phyloP scores from a whole-genome alignment of 345 rosid species.

The Lepidium sativum region DNA sequence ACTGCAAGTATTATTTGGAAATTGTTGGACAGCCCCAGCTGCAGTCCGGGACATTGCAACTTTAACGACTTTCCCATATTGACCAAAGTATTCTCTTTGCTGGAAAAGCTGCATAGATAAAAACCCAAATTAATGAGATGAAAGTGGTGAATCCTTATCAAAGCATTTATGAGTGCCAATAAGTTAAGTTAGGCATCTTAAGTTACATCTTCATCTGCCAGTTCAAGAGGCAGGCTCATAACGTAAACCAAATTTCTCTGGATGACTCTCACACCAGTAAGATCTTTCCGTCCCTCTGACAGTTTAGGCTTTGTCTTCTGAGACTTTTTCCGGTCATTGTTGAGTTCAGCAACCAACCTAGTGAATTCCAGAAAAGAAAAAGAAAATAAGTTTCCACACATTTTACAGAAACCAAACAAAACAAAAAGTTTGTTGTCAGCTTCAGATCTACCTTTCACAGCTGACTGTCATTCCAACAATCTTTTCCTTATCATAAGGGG shows the following conservation, averaged over 20 bases:
- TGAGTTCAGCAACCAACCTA: slow-evolving; percentile 61
- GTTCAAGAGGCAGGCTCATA: slow-evolving; percentile 80
- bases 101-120: slow-evolving; percentile 61
- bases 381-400: neutral
- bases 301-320: slow-evolving; percentile 65
- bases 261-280: slow-evolving; percentile 79
- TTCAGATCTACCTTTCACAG: slow-evolving; percentile 59
- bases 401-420: neutral
- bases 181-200: neutral
- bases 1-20: slow-evolving; percentile 88
- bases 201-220: slow-evolving; percentile 87
- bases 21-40: slow-evolving; percentile 72
- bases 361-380: neutral
- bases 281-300: slow-evolving; percentile 75
- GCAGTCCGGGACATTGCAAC: slow-evolving; percentile 89
- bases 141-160: neutral
- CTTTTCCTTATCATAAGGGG: slow-evolving; percentile 84
- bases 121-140: neutral
- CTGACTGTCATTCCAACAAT: slow-evolving; percentile 70
- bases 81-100: slow-evolving; percentile 74
- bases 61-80: slow-evolving; percentile 85
- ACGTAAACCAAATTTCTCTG: slow-evolving; percentile 90
- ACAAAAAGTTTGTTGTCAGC: neutral
- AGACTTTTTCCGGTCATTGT: slow-evolving; percentile 62
- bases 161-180: neutral